These are phyloP conservation scores for Tillandsia leiboldiana DNA, from an alignment of 176 grass and related monocot genomes.

Conservation along the genomic window DNA sequence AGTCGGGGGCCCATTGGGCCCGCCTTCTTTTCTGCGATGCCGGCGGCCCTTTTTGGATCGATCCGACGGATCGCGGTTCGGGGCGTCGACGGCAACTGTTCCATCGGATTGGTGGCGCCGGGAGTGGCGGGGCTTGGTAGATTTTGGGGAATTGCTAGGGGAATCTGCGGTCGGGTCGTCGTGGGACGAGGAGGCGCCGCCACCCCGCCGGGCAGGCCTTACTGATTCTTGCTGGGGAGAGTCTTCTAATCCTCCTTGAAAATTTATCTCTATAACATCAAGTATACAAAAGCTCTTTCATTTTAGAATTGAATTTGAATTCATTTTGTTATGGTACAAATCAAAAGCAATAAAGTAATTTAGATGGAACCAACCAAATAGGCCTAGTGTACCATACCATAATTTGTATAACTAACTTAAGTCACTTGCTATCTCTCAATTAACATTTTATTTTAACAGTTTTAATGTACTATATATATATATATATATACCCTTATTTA, in stretches of 20 bases:
- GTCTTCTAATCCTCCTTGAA: constrained; percentile 40
- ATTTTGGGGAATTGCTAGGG: constrained; percentile 16
- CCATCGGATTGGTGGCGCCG: constrained; percentile 63
- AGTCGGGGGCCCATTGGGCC: neutral
- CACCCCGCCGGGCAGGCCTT: constrained; percentile 18
- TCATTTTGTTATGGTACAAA: neutral
- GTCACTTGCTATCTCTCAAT: no score
- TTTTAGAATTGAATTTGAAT: neutral
- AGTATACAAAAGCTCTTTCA: neutral
- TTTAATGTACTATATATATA: no score
- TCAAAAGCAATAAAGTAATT: no score
- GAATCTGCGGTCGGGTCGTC: neutral
- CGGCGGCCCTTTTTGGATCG: constrained; percentile 41
- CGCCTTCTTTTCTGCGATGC: constrained; percentile 50
- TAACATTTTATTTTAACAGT: no score
- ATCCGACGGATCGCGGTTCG: constrained; percentile 29
- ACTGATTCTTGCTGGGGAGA: constrained; percentile 22
- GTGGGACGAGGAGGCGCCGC: neutral
- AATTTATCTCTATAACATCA: constrained; percentile 35
- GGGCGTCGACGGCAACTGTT: constrained; percentile 27
- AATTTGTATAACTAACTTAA: no score
- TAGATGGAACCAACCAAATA: no score
- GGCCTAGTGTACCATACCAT: no score
- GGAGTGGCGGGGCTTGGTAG: constrained; percentile 32
- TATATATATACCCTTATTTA: no score